A percentile compares a stretch with the other conserved stretches of the same genome.
Conservation (phyloP, 202 grass and related monocot species). For the Schoenoplectus triqueter region DNA sequence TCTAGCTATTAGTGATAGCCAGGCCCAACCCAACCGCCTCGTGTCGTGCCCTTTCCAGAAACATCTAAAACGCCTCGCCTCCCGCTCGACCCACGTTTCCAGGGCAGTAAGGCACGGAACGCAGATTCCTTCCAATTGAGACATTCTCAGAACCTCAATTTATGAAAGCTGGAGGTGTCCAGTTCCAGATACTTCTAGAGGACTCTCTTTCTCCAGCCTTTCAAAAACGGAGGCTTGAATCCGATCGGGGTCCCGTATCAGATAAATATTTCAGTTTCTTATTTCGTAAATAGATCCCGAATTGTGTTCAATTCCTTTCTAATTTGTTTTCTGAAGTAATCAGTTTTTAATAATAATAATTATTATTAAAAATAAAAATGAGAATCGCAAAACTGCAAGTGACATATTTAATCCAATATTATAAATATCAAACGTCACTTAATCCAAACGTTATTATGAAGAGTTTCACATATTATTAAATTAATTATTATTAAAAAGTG, state of each 20-base stretch:
- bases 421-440: too few species aligned
- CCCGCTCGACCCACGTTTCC: background rate
- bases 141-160: background rate
- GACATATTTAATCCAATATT: too few species aligned
- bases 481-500: too few species aligned
- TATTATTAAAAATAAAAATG: too few species aligned
- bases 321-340: background rate
- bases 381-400: too few species aligned
- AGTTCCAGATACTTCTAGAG: background rate
- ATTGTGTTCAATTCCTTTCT: background rate
- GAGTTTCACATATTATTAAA: too few species aligned
- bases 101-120: background rate
- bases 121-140: background rate
- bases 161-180: background rate
- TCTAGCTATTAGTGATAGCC: too few species aligned
- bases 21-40: too few species aligned
- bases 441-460: too few species aligned
- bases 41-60: background rate
- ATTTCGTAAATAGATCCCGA: conserved; percentile 17
- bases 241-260: background rate
- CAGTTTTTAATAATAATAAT: too few species aligned
- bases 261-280: background rate
- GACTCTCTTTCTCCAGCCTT: background rate
- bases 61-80: background rate
- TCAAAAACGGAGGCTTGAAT: background rate